phyloP scores from a whole-genome alignment of 495 filamentous ascomycete genomes.

The Penicillium fimorum region DNA sequence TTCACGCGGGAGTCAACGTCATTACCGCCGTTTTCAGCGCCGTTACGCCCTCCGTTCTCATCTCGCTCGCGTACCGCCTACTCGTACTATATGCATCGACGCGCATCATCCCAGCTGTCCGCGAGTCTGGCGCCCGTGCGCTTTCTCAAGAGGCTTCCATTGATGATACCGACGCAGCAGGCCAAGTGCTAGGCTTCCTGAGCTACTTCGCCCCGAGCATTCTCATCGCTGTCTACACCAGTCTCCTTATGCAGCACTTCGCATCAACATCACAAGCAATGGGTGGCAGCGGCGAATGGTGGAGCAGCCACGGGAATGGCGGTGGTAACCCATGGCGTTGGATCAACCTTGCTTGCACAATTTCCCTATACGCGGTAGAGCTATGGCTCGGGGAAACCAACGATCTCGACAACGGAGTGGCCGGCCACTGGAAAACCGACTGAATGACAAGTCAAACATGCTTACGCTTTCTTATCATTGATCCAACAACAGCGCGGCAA shows the following conservation, averaged over 20 bases:
- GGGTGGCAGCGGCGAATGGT: constrained; percentile 72
- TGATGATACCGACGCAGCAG: constrained; percentile 81
- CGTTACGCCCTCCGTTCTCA: constrained; percentile 91
- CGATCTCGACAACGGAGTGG: constrained; percentile 63
- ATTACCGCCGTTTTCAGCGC: constrained; percentile 86
- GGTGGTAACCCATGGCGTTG: constrained; percentile 89
- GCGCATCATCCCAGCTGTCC: constrained; percentile 92
- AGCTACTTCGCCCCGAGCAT: constrained; percentile 93
- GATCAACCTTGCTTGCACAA: constrained; percentile 85
- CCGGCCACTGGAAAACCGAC: constrained; percentile 90
- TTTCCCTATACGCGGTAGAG: constrained; percentile 86
- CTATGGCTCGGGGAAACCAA: constrained; percentile 76
- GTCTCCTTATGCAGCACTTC: constrained; percentile 92
- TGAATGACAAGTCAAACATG: constrained; percentile 43
- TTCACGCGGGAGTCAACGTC: constrained; percentile 82
- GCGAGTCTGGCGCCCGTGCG: constrained; percentile 77
- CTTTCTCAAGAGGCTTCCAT: constrained; percentile 78
- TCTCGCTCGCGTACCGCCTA: constrained; percentile 87
- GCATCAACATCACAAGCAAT: constrained; percentile 62
- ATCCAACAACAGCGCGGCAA: background rate
- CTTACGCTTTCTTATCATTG: background rate
- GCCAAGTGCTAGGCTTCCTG: constrained; percentile 72
- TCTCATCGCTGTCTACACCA: constrained; percentile 94
- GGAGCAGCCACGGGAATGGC: constrained; percentile 73
- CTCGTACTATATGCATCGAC: constrained; percentile 93